phyloP scores from a whole-genome alignment of 2,329 filamentous ascomycete genomes.

The Exophiala lecanii-corni region DNA sequence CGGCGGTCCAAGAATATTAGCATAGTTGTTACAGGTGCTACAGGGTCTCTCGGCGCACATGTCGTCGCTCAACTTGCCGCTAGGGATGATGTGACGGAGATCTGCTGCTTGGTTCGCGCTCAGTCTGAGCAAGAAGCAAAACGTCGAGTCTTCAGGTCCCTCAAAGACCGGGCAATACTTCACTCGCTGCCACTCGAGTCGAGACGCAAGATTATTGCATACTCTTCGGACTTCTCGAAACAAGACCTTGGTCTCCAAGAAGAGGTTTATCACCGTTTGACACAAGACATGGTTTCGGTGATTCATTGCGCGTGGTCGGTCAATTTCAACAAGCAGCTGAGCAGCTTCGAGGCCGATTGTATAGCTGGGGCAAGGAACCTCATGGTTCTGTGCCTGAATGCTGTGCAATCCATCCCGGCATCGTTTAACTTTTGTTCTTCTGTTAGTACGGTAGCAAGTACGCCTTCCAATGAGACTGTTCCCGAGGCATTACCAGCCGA shows the following conservation, averaged over 20 bases:
- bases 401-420: slow-evolving; percentile 31
- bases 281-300: slow-evolving; percentile 45
- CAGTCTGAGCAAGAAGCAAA: slow-evolving; percentile 38
- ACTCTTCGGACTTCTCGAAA: slow-evolving; percentile 46
- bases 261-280: slow-evolving; percentile 39
- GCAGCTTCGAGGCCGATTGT: slow-evolving; percentile 51
- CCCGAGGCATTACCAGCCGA: slow-evolving; percentile 12
- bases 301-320: slow-evolving; percentile 63
- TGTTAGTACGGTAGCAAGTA: slow-evolving; percentile 35
- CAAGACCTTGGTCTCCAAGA: slow-evolving; percentile 45
- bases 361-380: slow-evolving; percentile 22
- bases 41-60: slow-evolving; percentile 61
- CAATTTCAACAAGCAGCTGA: slow-evolving; percentile 57
- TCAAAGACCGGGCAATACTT: slow-evolving; percentile 30
- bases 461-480: slow-evolving; percentile 4
- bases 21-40: slow-evolving; percentile 55
- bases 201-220: slow-evolving; percentile 41
- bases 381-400: slow-evolving; percentile 35
- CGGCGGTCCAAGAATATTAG: slow-evolving; percentile 25
- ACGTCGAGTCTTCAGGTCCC: slow-evolving; percentile 42
- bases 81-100: slow-evolving; percentile 35
- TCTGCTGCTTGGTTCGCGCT: slow-evolving; percentile 58
- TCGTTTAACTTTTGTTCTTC: slow-evolving; percentile 51
- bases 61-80: slow-evolving; percentile 45
- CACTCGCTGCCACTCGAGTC: slow-evolving; percentile 5